Percentiles rank a stretch among this genome's conserved stretches.
Conservation (phyloP, 345 rosid species). For the Syzygium jambos region DNA sequence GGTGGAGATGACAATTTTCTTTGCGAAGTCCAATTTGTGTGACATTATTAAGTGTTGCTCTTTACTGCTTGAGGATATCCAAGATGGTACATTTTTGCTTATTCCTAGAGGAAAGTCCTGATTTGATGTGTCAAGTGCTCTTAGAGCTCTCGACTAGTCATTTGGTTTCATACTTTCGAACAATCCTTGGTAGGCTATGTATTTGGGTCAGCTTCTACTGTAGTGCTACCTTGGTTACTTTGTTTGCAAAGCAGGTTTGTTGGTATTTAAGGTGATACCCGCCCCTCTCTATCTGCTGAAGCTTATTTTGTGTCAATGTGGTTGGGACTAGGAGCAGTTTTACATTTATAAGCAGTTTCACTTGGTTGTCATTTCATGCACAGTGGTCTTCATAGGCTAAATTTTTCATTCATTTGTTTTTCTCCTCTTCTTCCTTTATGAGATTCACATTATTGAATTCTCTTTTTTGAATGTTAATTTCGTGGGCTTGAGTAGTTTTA, state of each 20-base stretch:
- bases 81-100: background rate
- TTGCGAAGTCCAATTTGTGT: background rate
- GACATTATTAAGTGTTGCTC: background rate
- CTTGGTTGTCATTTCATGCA: background rate
- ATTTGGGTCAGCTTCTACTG: background rate
- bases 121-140: background rate
- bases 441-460: background rate
- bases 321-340: background rate
- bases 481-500: background rate
- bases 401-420: background rate
- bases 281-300: background rate
- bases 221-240: background rate
- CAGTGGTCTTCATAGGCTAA: background rate
- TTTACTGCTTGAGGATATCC: background rate
- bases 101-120: background rate
- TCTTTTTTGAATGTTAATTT: background rate
- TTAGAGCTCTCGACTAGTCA: background rate
- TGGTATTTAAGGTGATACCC: background rate
- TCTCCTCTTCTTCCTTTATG: background rate
- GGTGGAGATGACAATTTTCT: background rate
- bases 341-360: background rate
- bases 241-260: background rate
- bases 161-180: background rate
- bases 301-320: background rate
- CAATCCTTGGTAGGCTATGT: background rate